Evolutionary conservation across 805 yeast species (phyloP), one percentile per base, ranked within the genome.

Genomic region (Saturnispora diversa): DNA sequence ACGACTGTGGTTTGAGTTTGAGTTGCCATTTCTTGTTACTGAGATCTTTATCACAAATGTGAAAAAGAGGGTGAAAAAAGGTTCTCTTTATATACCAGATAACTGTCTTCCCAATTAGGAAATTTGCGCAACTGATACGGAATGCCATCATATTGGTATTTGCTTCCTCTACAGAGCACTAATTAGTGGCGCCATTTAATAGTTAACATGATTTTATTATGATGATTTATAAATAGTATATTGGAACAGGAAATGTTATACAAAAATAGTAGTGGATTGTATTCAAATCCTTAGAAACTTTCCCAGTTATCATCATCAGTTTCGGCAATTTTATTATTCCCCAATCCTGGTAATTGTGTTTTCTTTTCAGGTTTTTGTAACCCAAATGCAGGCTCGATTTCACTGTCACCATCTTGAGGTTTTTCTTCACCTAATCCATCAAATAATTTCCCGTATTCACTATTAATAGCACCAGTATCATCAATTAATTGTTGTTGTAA

Each of bases 301-400:
- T 80, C 85, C 86, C 87, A 80, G 42, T 73, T 72, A 48, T 77
- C 84, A 26, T 74, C 78, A 20, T 17, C 26, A n/a, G n/a, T n/a
- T 7, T 69, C 52, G 4, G 31, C 51, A 20, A 21, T 13, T 16
- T 64, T 60, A 36, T 52, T 56, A 5, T 62, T 62, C 30, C 70
- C 62, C 24, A 71, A 51, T 29, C 84, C 75, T 29, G 71, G 66
- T 46, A 80, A 61, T 41, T 69, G 68, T n/a, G 84, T 72, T 60
- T 69, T 72, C 50, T 74, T 69, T 46, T 63, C 61, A 19, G 88
- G 87, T 54, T 65, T 75, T 32, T 63, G 51, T 46, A 59, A 36
- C 3, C 92, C 92, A 63, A 80, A 80, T 3, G 90, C 87, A 19
- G 80, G 77, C 43, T 70, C 74, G 13, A 76, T 65, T 5, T 53